Base-by-base conservation (phyloP, 2,329 filamentous ascomycete genomes). In the Ceratocystis diversiconidia region DNA sequence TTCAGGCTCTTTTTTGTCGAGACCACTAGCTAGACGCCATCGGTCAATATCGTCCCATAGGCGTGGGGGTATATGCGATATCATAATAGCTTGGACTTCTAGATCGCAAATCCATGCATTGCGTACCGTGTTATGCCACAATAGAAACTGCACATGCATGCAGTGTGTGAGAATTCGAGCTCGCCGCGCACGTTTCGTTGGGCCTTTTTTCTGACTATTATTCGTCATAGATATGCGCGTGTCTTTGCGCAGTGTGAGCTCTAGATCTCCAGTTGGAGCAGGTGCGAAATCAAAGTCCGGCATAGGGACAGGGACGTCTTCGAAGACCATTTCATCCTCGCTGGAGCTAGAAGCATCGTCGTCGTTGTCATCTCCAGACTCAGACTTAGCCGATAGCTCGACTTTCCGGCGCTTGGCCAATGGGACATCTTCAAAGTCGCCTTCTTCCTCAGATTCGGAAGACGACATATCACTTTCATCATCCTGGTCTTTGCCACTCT, bases 91-190 rank as follows among this genome's bases (percentile, higher is more conserved):
- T 68, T 94, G 89, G 0, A 95, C 79, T 68, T 88, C 83, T 2
- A 80, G 74, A 70, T 97, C 89, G 70, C 89, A 89, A 22, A 91
- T 76, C 87, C 92, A 97, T 0, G 84, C 79, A 73, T 97, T 96
- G 52, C 89, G 84, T 15, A 94, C 75, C 0, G 89, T 83, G 72
- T 97, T 97, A 73, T 97, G 92, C 80, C 88, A 96, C 67, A 99
- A 81, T 17, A 99, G 78, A 63, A 85, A 83, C 73, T 95, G 86
- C 1, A 97, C 91, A 74, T 99, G 94, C 70, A 96, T 80, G 70
- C 89, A 89, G 74, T 99, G 94, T 0, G 90, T 91, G 2, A 85
- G 81, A 43, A 86, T 82, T 30, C 94, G 83, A 65, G 92, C 88
- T 68, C 85, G 82, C 63, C 90, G 84, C 72, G 96, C 90, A 32